Base-by-base conservation (phyloP, 164 flowering plant species). In the Sextonia rubra region DNA sequence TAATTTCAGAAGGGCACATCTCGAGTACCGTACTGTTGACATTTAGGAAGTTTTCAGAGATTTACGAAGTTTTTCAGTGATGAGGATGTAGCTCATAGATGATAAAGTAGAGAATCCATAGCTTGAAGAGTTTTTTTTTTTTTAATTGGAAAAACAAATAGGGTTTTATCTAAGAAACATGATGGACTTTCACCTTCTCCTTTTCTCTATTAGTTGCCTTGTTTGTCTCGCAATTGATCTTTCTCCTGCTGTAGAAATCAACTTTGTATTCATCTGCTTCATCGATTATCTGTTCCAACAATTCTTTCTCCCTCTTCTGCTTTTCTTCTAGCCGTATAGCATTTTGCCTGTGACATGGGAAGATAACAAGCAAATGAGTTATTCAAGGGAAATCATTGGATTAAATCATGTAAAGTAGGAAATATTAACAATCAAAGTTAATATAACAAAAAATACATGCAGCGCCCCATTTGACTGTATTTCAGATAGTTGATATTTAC, bases 301-400 rank as follows among this genome's bases (percentile, higher is more conserved):
- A 60, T 71, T 89, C 88, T 67, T 86, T 89, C 88, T 89, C 91
- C 77, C 55, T 78, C 81, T 77, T 86, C 82, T 87, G 91, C 81
- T 89, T 85, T 86, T 89, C 88, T 60, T 79, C 88, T 66, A 84
- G 70, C 1, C 74, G 79, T 30, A 85, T 82, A 6, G 90, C 88
- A 72, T 86, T 87, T 70, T 66, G 79, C 70, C 91, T 86, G 80
- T 29, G 47, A 48, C 29, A 29, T 24, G 27, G 62, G 32, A 47
- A 78, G 27, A 20, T n/a, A 37, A 29, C 5, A 27, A 25, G 1
- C 9, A 29, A 27, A 32, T 12, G 6, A 23, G 27, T 69, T 47
- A 55, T 63, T 32, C 25, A 17, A 15, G 32, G 17, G 14, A 71
- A 25, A 49, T 62, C 27, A 11, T 25, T 11, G 24, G 27, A 62